Evolutionary conservation across 805 yeast genomes (phyloP).

Genomic region (Komagataella pseudopastoris): DNA sequence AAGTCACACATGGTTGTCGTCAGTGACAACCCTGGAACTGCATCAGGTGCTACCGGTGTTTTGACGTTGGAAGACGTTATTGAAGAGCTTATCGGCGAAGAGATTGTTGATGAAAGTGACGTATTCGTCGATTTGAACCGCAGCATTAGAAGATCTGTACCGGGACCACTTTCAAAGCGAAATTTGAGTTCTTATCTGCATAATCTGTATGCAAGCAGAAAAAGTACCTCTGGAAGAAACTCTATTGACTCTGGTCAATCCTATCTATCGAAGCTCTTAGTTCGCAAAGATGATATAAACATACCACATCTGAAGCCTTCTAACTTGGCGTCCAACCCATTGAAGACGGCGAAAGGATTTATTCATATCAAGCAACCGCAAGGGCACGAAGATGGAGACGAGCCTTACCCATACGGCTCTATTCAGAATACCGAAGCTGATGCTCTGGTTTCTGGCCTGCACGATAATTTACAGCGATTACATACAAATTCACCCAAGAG

Average conservation of each 20-base stretch:
- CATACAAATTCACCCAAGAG: neutral
- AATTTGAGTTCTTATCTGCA: conserved; percentile 60
- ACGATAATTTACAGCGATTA: conserved; percentile 12
- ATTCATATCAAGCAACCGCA: conserved; percentile 41
- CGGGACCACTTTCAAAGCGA: conserved; percentile 63
- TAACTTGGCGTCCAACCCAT: conserved; percentile 59
- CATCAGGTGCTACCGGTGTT: conserved; percentile 77
- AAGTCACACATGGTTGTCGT: conserved; percentile 96
- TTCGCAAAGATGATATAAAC: neutral
- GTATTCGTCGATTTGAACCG: conserved; percentile 86
- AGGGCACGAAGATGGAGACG: neutral
- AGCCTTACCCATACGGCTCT: conserved; percentile 6
- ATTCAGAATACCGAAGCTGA: conserved; percentile 32
- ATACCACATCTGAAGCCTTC: conserved; percentile 28
- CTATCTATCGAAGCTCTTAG: conserved; percentile 1
- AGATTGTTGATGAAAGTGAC: conserved; percentile 91
- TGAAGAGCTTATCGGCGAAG: conserved; percentile 95
- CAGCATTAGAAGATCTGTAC: conserved; percentile 64
- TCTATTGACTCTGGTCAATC: conserved; percentile 19
- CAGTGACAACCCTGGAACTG: conserved; percentile 70
- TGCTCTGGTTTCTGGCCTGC: conserved; percentile 21
- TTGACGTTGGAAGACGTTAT: conserved; percentile 94
- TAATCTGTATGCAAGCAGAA: conserved; percentile 22
- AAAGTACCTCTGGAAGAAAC: conserved; percentile 24
- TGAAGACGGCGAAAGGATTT: conserved; percentile 48